phyloP scores from a whole-genome alignment of 192 early-diverging fungal genomes.

The Coemansia sp. region DNA sequence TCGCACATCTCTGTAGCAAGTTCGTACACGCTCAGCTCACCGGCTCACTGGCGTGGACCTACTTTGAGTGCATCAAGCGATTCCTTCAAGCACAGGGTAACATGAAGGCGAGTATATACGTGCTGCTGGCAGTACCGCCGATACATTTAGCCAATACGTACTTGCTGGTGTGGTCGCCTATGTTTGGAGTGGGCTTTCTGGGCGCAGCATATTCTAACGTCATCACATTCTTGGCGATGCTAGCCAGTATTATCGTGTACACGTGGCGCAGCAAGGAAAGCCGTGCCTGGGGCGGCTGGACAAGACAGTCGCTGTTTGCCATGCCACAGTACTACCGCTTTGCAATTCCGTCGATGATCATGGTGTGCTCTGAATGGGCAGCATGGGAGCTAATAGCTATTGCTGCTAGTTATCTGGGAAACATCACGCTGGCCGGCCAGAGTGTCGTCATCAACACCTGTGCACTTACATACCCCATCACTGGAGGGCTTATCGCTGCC shows the following conservation, averaged over 20 bases:
- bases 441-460: constrained; percentile 59
- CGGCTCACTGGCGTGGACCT: constrained; percentile 74
- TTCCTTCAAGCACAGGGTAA: constrained; percentile 89
- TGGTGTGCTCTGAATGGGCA: constrained; percentile 75
- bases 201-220: constrained; percentile 84
- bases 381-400: constrained; percentile 53
- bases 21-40: constrained; percentile 72
- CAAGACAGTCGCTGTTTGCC: constrained; percentile 27
- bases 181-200: constrained; percentile 69
- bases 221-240: constrained; percentile 75
- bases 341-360: constrained; percentile 72
- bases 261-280: constrained; percentile 54
- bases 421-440: constrained; percentile 59
- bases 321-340: constrained; percentile 62
- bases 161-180: constrained; percentile 72
- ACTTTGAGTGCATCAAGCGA: constrained; percentile 86
- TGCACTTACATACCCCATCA: constrained; percentile 54
- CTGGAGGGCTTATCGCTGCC: constrained; percentile 59
- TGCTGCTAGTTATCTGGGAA: constrained; percentile 60
- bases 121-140: constrained; percentile 72
- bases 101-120: constrained; percentile 81
- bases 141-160: constrained; percentile 79
- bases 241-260: constrained; percentile 67
- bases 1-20: constrained; percentile 68
- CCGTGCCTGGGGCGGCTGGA: constrained; percentile 74